phyloP scores from a whole-genome alignment of 1,284 basidiomycete genomes.

The Anthracocystis panici-leucophaei region DNA sequence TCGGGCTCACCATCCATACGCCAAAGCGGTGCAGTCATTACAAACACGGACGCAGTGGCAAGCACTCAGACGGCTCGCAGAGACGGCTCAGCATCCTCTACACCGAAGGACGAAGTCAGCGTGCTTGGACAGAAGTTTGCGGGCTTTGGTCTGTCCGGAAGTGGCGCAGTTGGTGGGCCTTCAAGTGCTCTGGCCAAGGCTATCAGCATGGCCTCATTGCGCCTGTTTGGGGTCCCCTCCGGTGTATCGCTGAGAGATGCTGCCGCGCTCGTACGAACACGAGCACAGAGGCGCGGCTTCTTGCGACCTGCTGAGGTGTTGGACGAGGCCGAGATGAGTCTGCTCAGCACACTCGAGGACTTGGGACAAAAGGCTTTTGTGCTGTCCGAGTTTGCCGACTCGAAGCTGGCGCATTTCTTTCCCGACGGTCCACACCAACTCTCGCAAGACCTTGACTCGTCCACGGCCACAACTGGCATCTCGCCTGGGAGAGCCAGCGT shows the following conservation, averaged over 20 bases:
- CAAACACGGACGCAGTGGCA: conserved; percentile 32
- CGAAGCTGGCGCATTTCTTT: conserved; percentile 82
- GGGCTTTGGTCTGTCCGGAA: conserved; percentile 20
- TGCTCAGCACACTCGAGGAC: conserved; percentile 83
- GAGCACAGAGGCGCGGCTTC: conserved; percentile 59
- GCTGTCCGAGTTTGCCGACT: conserved; percentile 90
- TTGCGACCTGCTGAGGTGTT: conserved; percentile 38
- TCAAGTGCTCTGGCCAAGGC: conserved; percentile 77
- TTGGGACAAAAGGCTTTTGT: conserved; percentile 95
- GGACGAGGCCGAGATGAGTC: conserved; percentile 76
- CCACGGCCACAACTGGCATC: conserved; percentile 26
- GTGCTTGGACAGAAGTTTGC: conserved; percentile 44
- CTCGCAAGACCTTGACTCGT: conserved; percentile 36
- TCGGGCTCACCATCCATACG: conserved; percentile 50
- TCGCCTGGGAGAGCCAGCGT: conserved; percentile 34
- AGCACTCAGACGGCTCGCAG: conserved; percentile 31
- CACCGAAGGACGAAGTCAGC: conserved; percentile 41
- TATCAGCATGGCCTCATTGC: conserved; percentile 87
- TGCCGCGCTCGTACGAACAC: conserved; percentile 60
- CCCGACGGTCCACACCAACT: conserved; percentile 71
- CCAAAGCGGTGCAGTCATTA: conserved; percentile 36
- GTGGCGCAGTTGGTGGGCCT: conserved; percentile 16
- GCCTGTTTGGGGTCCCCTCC: conserved; percentile 80
- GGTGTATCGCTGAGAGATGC: conserved; percentile 63
- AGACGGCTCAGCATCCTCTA: conserved; percentile 16